Base-by-base conservation (phyloP, 2,329 filamentous ascomycete species). In the Ophiostoma himal-ulmi region DNA sequence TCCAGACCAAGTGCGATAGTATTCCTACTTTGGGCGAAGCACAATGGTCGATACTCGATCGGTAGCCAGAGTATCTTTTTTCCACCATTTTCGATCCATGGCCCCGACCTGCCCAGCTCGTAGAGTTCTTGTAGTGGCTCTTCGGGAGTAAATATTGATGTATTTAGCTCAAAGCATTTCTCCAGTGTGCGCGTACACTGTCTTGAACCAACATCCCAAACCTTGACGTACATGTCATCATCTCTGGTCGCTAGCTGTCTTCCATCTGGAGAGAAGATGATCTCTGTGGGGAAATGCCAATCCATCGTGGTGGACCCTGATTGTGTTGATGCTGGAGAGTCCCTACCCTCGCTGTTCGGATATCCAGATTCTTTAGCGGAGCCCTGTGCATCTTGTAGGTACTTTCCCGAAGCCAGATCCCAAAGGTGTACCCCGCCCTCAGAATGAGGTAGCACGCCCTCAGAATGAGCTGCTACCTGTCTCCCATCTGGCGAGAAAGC, bases 61-160 rank as follows among this genome's bases (percentile, higher is more conserved):
- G 52, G 52, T 3, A 57, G 22, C 52, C 52, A 57, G n/a, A 57
- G n/a, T 13, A 26, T 10, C 22, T 57, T 11, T 17, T 57, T 17
- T 10, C 6, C 10, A 17, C 22, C 52, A 7, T 26, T 57, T 6
- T 8, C 2, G 6, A 57, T 13, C 52, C 52, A 57, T 7, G 17
- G 8, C 17, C 0, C 1, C 10, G 3, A 4, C 3, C 8, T 2
- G 11, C 4, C 2, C 11, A 26, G 7, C 5, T 4, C n/a, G 13
- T 14, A 57, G 4, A 26, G 11, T 10, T 57, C n/a, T 26, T 26
- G 10, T 22, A 2, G 7, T 26, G 22, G n/a, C n/a, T 26, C 52
- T 11, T 57, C 22, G 5, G n/a, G 26, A 57, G 11, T 13, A 14
- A 57, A 57, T 3, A 26, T 17, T 3, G 52, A 57, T 8, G 11